Evolutionary conservation across 1,284 basidiomycete genomes (phyloP), one percentile per base, ranked within the genome.

Genomic region (Rhodotorula sp.): DNA sequence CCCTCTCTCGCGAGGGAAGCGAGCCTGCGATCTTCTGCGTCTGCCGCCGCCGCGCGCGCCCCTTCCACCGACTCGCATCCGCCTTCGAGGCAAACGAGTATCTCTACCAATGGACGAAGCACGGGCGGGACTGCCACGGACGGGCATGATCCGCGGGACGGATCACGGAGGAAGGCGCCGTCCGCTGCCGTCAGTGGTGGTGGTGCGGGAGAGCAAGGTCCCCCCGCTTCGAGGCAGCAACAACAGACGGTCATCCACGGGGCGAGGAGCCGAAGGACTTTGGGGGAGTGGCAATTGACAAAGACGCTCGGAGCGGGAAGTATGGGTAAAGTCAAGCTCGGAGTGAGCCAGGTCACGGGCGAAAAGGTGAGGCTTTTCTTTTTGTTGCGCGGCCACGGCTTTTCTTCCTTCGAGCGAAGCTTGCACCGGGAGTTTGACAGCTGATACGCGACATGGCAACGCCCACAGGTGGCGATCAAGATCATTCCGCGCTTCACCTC

Each of bases 241-340:
- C n/a, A 20, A 24, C 48, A 56, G 58, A 29, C 72, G 66, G 42
- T 6, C 51, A 51, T 58, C 18, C 4, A 24, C 15, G 63, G 46
- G 46, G 37, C 29, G 10, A 48, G 60, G 20, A 66, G 60, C 18
- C 70, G 77, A 76, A 57, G 79, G 64, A 71, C 86, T 72, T 80
- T 99, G 20, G 95, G 95, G 54, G 93, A 98, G 80, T 99, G 97
- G 84, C 91, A 91, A 71, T 86, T 99, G 73, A 92, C 92, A 78
- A 98, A 98, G 86, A 98, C 95, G 5, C 86, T 99, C 48, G 95
- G 96, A 61, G 94, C 94, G 53, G 95, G 96, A 51, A 95, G 92
- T 81, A 99, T 99, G 95, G 96, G 95, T 76, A 98, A 98, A 80
- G 96, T 99, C 79, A 99, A 98, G 84, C 87, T 98, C 26, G 95